Conservation (phyloP, 768 basidiomycete species). For the Lyophyllum atratum region DNA sequence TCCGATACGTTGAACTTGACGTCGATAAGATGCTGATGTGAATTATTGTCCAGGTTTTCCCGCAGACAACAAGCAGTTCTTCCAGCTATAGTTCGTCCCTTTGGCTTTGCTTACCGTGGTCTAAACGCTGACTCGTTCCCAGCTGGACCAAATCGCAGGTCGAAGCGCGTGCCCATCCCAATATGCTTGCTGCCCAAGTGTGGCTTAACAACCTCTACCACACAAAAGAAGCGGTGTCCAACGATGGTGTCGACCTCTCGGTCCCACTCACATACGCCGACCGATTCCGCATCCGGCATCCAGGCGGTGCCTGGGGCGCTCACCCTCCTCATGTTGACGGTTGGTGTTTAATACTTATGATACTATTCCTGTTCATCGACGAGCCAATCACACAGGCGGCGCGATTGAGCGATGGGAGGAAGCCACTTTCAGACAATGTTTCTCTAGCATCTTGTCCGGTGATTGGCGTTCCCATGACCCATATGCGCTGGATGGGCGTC, state of each 20-base stretch:
- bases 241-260: constrained; percentile 59
- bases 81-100: constrained; percentile 62
- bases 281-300: constrained; percentile 71
- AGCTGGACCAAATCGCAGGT: constrained; percentile 57
- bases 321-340: constrained; percentile 49
- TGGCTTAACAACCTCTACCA: constrained; percentile 73
- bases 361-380: not conserved
- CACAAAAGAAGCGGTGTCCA: constrained; percentile 32
- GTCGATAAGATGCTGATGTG: not conserved
- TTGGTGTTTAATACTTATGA: constrained; percentile 19
- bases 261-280: constrained; percentile 73
- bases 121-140: not conserved
- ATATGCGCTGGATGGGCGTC: constrained; percentile 59
- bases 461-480: constrained; percentile 69
- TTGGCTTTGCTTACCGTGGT: not conserved
- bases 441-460: constrained; percentile 59
- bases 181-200: constrained; percentile 53
- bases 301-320: constrained; percentile 55
- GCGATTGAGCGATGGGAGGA: constrained; percentile 79
- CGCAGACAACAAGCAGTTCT: constrained; percentile 67
- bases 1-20: too few relatives aligned
- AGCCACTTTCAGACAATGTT: constrained; percentile 55
- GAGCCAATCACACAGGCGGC: constrained; percentile 49
- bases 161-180: constrained; percentile 69
- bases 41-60: constrained; percentile 45